Evolutionary conservation across 1,139 yeast genomes (phyloP).

Genomic region (Kodamaea arcana): DNA sequence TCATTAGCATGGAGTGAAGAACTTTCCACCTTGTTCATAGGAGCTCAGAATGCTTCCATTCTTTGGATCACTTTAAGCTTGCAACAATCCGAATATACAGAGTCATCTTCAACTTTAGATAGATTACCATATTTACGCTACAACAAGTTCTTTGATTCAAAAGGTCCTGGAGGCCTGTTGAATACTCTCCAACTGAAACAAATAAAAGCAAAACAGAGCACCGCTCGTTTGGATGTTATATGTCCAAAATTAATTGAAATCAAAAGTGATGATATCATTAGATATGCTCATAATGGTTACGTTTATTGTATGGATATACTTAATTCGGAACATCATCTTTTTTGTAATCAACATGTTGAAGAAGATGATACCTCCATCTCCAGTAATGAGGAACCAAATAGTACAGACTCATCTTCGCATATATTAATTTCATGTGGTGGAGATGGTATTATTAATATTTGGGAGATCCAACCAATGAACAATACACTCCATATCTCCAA

Average conservation of each 20-base stretch:
- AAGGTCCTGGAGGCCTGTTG: conserved; percentile 71
- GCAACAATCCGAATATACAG: conserved; percentile 1
- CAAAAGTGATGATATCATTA: conserved; percentile 57
- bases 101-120: conserved; percentile 16
- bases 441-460: conserved; percentile 77
- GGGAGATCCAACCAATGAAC: conserved; percentile 41
- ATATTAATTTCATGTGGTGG: conserved; percentile 69
- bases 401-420: conserved; percentile 6
- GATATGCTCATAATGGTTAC: conserved; percentile 90
- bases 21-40: conserved; percentile 66
- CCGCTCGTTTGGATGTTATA: conserved; percentile 9
- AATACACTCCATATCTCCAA: conserved; percentile 13
- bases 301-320: conserved; percentile 64
- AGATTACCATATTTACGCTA: conserved; percentile 77
- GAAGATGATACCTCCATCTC: neutral
- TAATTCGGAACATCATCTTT: conserved; percentile 6
- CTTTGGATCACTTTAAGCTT: conserved; percentile 55
- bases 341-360: neutral
- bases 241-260: conserved; percentile 55
- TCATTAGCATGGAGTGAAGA: conserved; percentile 68
- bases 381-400: neutral
- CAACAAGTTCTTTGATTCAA: conserved; percentile 85
- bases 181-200: conserved; percentile 33
- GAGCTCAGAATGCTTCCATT: conserved; percentile 89
- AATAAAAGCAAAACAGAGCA: conserved; percentile 20